These are phyloP conservation scores for Podaxis pistillaris DNA, from an alignment of 768 basidiomycete genomes.

Conservation along the genomic window DNA sequence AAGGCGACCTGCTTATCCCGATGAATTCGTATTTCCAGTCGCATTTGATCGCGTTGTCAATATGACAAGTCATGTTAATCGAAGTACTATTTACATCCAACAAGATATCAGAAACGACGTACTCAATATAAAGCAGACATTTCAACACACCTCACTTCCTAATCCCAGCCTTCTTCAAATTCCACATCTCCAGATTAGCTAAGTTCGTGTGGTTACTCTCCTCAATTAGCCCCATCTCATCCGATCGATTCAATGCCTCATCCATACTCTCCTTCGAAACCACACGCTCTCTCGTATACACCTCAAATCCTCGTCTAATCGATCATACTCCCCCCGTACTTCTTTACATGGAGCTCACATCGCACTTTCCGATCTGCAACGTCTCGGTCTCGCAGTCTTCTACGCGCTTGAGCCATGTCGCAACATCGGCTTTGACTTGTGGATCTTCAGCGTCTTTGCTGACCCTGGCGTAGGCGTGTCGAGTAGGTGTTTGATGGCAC, in stretches of 20 bases:
- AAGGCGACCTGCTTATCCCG: conserved; percentile 80
- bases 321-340: conserved; percentile 85
- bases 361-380: conserved; percentile 86
- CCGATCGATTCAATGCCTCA: conserved; percentile 61
- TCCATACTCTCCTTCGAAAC: conserved; percentile 75
- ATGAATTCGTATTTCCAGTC: conserved; percentile 78
- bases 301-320: conserved; percentile 91
- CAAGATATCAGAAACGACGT: neutral
- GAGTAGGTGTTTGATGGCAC: conserved; percentile 87
- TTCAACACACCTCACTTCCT: conserved; percentile 66
- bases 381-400: conserved; percentile 88
- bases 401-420: conserved; percentile 90
- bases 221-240: conserved; percentile 71
- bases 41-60: no score
- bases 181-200: conserved; percentile 65
- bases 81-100: conserved; percentile 78
- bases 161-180: conserved; percentile 87
- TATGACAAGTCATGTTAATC: conserved; percentile 49
- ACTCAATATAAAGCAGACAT: neutral
- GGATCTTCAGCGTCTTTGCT: conserved; percentile 57
- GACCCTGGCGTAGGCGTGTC: conserved; percentile 72
- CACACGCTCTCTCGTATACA: conserved; percentile 86
- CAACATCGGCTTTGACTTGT: conserved; percentile 71
- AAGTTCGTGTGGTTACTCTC: conserved; percentile 82
- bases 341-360: conserved; percentile 87